These are phyloP conservation scores for Xylariaceae sp. DNA, from an alignment of 2,329 filamentous ascomycete species.

Conservation along the genomic window DNA sequence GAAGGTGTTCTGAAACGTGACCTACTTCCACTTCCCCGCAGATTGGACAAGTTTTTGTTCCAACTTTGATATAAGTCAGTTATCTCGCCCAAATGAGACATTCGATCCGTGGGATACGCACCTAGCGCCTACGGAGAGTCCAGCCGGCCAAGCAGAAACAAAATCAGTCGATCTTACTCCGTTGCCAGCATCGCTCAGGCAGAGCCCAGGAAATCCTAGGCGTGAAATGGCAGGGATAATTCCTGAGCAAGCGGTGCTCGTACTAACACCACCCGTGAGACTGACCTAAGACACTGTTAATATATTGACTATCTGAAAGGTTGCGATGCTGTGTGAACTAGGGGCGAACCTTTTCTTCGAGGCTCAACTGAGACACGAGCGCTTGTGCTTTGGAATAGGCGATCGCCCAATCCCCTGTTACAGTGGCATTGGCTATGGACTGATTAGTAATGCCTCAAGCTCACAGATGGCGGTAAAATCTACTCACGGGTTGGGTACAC, in stretches of 20 bases:
- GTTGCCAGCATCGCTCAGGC: constrained; percentile 36
- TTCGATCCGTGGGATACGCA: constrained; percentile 4
- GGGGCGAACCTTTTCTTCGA: constrained; percentile 35
- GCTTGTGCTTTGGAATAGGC: constrained; percentile 35
- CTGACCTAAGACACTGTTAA: constrained; percentile 25
- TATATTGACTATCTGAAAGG: background rate
- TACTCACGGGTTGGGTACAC: constrained; percentile 35
- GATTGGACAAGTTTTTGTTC: constrained; percentile 68
- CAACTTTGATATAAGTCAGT: constrained; percentile 43
- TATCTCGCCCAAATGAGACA: background rate
- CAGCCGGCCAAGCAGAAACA: constrained; percentile 44
- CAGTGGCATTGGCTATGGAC: constrained; percentile 27
- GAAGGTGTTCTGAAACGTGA: background rate
- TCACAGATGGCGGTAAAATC: background rate
- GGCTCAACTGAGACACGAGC: constrained; percentile 37
- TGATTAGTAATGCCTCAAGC: constrained; percentile 10
- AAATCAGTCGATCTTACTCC: constrained; percentile 37
- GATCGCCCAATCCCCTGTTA: constrained; percentile 35
- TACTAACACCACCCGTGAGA: constrained; percentile 35
- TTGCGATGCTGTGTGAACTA: background rate
- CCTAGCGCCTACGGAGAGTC: constrained; percentile 59
- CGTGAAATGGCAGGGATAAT: constrained; percentile 38
- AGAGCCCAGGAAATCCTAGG: constrained; percentile 40
- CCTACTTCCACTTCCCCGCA: constrained; percentile 60
- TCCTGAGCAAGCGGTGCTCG: constrained; percentile 39